phyloP scores from a whole-genome alignment of 495 filamentous ascomycete genomes.

The Hypomontagnella monticulosa region DNA sequence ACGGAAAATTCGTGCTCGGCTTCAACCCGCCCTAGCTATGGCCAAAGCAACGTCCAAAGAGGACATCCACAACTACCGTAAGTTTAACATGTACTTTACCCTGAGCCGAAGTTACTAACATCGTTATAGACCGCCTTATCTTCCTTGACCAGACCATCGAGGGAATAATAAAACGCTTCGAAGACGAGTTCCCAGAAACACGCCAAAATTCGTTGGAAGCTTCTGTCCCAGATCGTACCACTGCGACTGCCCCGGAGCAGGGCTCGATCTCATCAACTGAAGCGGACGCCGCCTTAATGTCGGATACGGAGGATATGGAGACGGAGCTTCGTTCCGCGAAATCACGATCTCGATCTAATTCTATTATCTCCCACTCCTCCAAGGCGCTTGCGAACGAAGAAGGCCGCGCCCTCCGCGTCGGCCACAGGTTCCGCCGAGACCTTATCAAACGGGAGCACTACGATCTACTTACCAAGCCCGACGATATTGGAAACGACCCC shows the following conservation, averaged over 20 bases:
- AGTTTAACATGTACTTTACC: constrained; percentile 36
- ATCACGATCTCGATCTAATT: constrained; percentile 73
- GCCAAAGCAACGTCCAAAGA: constrained; percentile 64
- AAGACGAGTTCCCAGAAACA: constrained; percentile 94
- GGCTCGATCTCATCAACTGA: constrained; percentile 39
- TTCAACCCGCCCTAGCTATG: constrained; percentile 85
- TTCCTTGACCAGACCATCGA: constrained; percentile 91
- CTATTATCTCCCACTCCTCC: constrained; percentile 80
- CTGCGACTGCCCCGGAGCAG: constrained; percentile 51
- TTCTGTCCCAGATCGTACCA: constrained; percentile 42
- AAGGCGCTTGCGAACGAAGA: constrained; percentile 87
- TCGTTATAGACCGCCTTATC: constrained; percentile 72
- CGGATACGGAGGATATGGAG: constrained; percentile 52
- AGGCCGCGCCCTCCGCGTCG: constrained; percentile 84
- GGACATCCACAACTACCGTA: constrained; percentile 77
- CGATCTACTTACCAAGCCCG: constrained; percentile 51
- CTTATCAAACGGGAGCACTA: constrained; percentile 58
- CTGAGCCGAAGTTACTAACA: constrained; percentile 37
- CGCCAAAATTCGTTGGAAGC: constrained; percentile 63
- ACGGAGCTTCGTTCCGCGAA: constrained; percentile 49
- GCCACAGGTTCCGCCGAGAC: constrained; percentile 78
- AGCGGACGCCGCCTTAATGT: constrained; percentile 43
- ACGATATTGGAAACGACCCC: constrained; percentile 63
- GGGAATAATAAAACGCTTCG: constrained; percentile 92
- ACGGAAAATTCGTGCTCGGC: constrained; percentile 81